Base-by-base conservation (phyloP, 2,329 filamentous ascomycete species). In the Penicillium digitatum region DNA sequence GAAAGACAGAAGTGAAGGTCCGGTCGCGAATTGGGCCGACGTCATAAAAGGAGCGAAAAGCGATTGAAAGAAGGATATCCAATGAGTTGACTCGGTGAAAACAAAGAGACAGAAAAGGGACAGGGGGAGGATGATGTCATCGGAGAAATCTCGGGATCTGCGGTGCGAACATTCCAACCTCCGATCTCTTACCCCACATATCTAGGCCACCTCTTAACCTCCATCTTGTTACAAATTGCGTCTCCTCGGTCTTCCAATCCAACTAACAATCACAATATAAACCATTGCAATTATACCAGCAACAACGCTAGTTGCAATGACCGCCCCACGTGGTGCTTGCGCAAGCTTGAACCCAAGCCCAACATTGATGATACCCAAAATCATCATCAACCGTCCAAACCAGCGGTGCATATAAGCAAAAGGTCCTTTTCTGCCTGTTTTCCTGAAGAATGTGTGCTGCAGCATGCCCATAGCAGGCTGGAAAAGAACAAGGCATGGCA, bases 361-460 rank as follows among this genome's bases (percentile, higher is more conserved):
- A n/a, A 79, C 82, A 62, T 83, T 84, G 65, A 84, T 73, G 53
- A 83, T 79, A 3, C 79, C 82, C 0, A 83, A 68, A 0, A 76
- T 71, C 12, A 84, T 76, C 22, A 78, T 71, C 27, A 72, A 60
- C 5, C 82, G 74, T 18, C 82, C 82, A 26, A 82, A 62, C 82
- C 82, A 84, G 45, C 82, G 72, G 61, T 85, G 82, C 3, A 68
- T n/a, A 56, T 79, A 74, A 0, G 78, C 79, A 66, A 76, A 78
- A 7, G 74, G 58, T 1, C 76, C 78, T 32, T 78, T 77, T 14
- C 66, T 66, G 8, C 73, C 72, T 14, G 74, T 73, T 58, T 76
- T 78, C 49, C 77, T 77, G 71, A 78, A 84, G 38, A 78, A 62
- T 3, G 69, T 56, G 61, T 84, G 82, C 57, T 84, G 82, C 2